phyloP scores from a whole-genome alignment of 129 eudicot genomes.

The Tagetes erecta region DNA sequence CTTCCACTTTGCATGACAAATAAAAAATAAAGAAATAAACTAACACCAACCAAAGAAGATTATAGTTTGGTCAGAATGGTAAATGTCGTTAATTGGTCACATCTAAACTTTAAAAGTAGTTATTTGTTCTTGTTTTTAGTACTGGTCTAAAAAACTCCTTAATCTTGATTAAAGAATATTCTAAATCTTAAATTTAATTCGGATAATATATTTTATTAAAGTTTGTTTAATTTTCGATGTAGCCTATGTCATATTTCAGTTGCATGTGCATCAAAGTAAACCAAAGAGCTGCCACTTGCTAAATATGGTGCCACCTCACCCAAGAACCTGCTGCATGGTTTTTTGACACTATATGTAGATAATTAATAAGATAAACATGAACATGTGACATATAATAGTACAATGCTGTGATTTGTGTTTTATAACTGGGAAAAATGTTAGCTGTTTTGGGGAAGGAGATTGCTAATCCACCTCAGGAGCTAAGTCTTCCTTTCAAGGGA shows the following conservation, averaged over 20 bases:
- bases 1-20: too few species aligned
- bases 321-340: constrained; percentile 9
- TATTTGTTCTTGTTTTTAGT: not conserved
- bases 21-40: too few species aligned
- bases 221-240: constrained; percentile 3
- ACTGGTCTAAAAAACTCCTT: not conserved
- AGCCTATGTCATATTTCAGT: not conserved
- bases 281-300: constrained; percentile 38
- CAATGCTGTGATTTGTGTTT: not conserved
- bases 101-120: not conserved
- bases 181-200: not conserved
- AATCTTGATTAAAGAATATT: not conserved
- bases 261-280: constrained; percentile 19
- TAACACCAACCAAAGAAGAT: too few species aligned
- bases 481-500: constrained; percentile 35
- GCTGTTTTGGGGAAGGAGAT: constrained; percentile 44
- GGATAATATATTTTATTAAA: not conserved
- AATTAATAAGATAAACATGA: constrained; percentile 7
- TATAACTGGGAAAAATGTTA: constrained; percentile 38
- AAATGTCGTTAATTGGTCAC: not conserved
- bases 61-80: not conserved
- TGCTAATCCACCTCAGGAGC: constrained; percentile 49
- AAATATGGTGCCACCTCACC: constrained; percentile 34
- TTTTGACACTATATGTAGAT: constrained; percentile 28
- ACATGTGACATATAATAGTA: not conserved